Conservation (phyloP, 2,329 filamentous ascomycete genomes). For the Cladosporium sp. region DNA sequence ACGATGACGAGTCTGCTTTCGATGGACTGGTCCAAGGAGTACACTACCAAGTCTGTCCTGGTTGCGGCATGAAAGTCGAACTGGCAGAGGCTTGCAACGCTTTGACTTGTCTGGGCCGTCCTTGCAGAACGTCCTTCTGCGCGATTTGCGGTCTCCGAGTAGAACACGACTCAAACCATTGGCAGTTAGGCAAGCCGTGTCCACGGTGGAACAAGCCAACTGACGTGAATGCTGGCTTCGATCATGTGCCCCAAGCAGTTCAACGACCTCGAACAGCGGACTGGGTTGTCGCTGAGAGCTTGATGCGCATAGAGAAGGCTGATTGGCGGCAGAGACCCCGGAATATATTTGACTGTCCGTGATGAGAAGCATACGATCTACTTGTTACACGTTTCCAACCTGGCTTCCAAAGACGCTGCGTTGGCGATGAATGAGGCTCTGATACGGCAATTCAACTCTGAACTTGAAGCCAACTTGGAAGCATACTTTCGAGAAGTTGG, state of each 20-base stretch:
- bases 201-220: background rate
- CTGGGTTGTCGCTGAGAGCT: background rate
- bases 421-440: background rate
- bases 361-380: background rate
- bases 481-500: background rate
- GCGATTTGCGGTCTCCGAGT: background rate
- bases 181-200: constrained; percentile 3
- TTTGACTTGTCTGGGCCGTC: background rate
- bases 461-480: background rate
- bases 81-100: background rate
- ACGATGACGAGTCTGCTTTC: background rate
- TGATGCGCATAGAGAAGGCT: background rate
- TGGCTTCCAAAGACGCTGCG: background rate
- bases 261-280: background rate
- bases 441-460: background rate
- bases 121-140: background rate
- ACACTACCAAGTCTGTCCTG: constrained; percentile 1
- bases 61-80: background rate
- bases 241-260: background rate
- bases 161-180: background rate
- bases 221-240: background rate
- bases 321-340: background rate
- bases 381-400: background rate
- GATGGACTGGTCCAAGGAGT: background rate
- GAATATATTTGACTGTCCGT: background rate